Percentiles rank a stretch among this genome's conserved stretches.
phyloP scores from a whole-genome alignment of 129 eudicot species.

The Chrysanthemum lavandulifolium region DNA sequence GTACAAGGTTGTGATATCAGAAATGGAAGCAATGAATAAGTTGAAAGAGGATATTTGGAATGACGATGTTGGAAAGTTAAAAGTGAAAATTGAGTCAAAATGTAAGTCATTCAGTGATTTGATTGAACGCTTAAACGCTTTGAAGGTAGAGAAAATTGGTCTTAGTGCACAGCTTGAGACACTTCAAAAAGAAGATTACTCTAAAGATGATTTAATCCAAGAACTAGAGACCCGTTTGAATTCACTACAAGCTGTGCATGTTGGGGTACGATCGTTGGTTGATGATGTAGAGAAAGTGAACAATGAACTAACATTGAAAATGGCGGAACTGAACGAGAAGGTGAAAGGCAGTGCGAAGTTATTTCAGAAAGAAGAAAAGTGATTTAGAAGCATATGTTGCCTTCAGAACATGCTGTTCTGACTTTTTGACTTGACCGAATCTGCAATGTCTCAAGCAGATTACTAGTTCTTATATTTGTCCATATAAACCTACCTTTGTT shows the following conservation, averaged over 20 bases:
- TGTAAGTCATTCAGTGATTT: constrained; percentile 20
- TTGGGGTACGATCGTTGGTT: constrained; percentile 34
- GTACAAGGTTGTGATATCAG: constrained; percentile 26
- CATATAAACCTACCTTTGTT: too few species aligned
- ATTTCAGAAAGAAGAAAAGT: constrained; percentile 61
- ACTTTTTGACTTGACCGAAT: too few species aligned
- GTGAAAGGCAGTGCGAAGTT: constrained; percentile 36
- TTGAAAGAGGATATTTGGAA: constrained; percentile 32
- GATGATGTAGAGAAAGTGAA: constrained; percentile 31
- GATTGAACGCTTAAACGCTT: constrained; percentile 27
- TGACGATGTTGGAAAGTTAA: constrained; percentile 35
- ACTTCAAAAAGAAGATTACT: constrained; percentile 42
- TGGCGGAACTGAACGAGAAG: constrained; percentile 52
- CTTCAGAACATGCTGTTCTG: too few species aligned
- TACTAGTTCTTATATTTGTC: too few species aligned
- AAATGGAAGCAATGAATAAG: constrained; percentile 41
- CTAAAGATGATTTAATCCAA: constrained; percentile 34
- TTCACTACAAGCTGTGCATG: constrained; percentile 34
- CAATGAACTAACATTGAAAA: constrained; percentile 41
- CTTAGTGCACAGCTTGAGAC: constrained; percentile 46
- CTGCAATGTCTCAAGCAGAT: too few species aligned
- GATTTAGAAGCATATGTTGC: constrained; percentile 52
- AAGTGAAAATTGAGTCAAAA: constrained; percentile 38
- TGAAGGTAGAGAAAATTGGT: constrained; percentile 58
- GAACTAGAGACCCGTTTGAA: constrained; percentile 38